A percentile compares a stretch with the other conserved stretches of the same genome.
Conservation (phyloP, 106 monocot species). For the Alisma plantagoaquatica region DNA sequence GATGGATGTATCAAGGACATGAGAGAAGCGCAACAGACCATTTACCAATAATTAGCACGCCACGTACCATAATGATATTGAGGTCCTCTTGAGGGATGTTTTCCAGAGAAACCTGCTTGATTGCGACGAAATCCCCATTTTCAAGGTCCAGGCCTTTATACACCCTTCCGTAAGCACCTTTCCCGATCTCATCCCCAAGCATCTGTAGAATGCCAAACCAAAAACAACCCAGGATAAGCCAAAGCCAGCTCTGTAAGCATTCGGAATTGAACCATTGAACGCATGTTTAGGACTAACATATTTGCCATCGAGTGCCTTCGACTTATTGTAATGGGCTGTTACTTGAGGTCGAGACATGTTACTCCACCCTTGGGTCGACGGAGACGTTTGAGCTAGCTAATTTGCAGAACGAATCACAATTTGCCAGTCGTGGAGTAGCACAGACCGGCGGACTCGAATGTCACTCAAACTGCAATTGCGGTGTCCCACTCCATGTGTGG, state of each 20-base stretch:
- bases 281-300: slow-evolving; percentile 42
- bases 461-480: no score
- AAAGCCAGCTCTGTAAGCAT: not conserved
- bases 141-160: slow-evolving; percentile 93
- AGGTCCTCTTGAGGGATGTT: slow-evolving; percentile 98
- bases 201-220: slow-evolving; percentile 32
- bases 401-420: no score
- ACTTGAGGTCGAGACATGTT: slow-evolving; percentile 58
- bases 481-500: no score
- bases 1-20: no score
- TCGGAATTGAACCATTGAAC: not conserved
- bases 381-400: no score
- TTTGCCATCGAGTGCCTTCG: slow-evolving; percentile 92
- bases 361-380: not conserved
- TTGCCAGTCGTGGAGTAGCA: no score
- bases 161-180: slow-evolving; percentile 97
- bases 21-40: no score
- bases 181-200: slow-evolving; percentile 99
- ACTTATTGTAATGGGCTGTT: slow-evolving; percentile 58
- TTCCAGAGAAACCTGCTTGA: slow-evolving; percentile 98
- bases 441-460: no score
- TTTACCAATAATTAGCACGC: no score
- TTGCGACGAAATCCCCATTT: slow-evolving; percentile 97
- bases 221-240: not conserved
- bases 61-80: slow-evolving; percentile 87